Evolutionary conservation across 169 alveolate species (phyloP).

Genomic region (Plasmodium knowlesi): DNA sequence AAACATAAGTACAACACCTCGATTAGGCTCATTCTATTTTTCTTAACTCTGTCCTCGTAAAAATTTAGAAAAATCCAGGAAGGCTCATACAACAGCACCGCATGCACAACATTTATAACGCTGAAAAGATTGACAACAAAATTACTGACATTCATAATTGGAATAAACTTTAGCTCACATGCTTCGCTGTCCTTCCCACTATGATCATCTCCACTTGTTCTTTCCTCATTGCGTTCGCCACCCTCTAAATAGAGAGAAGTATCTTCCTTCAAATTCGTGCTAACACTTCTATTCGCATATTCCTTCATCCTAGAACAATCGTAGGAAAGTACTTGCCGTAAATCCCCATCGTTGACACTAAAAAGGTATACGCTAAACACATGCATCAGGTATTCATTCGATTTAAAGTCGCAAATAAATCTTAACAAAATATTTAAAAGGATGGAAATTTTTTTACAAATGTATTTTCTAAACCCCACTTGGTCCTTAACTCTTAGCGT

Average conservation of each 20-base stretch:
- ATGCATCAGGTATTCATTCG: neutral
- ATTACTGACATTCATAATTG: slow-evolving; percentile 4
- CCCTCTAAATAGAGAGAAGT: neutral
- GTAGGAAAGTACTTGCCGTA: neutral
- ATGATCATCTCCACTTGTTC: neutral
- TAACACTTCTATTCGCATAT: neutral
- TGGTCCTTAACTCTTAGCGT: neutral
- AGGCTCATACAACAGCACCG: slow-evolving; percentile 18
- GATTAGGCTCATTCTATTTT: slow-evolving; percentile 20
- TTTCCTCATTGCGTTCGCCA: neutral
- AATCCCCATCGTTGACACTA: neutral
- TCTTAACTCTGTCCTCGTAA: slow-evolving; percentile 41
- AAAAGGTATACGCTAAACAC: slow-evolving; percentile 16
- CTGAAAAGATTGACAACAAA: slow-evolving; percentile 7
- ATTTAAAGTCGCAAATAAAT: slow-evolving; percentile 14
- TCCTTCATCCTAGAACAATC: slow-evolving; percentile 7
- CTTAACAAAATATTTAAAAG: slow-evolving; percentile 23
- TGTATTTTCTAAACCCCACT: slow-evolving; percentile 27
- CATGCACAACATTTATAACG: slow-evolving; percentile 33
- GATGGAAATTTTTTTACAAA: slow-evolving; percentile 1
- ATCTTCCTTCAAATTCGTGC: neutral
- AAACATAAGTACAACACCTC: slow-evolving; percentile 32
- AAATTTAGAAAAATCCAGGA: slow-evolving; percentile 39
- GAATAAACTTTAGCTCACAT: neutral
- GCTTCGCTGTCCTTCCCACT: neutral